A percentile compares a stretch with the other conserved stretches of the same genome.
Evolutionary conservation across 352 stramenopile species (phyloP).

Genomic region (Pythium phragmitis): DNA sequence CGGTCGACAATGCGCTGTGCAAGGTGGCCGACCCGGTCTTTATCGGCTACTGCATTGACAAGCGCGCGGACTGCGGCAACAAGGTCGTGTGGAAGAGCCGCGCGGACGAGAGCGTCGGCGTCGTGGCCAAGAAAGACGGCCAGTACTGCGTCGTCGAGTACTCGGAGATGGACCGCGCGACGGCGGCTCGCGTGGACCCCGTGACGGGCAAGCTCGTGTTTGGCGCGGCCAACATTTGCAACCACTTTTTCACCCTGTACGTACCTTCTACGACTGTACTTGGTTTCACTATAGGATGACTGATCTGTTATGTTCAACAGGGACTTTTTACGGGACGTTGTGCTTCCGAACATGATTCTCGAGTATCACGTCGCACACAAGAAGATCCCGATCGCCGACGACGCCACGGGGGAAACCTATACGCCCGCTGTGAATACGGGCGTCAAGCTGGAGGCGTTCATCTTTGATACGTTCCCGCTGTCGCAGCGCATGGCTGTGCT

Average conservation of each 20-base stretch:
- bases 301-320: slow-evolving; percentile 3
- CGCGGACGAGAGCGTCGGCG: slow-evolving; percentile 92
- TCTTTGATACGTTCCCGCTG: slow-evolving; percentile 98
- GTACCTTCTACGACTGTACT: slow-evolving; percentile 4
- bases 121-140: slow-evolving; percentile 82
- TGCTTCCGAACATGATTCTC: slow-evolving; percentile 73
- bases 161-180: slow-evolving; percentile 90
- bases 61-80: slow-evolving; percentile 94
- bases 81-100: slow-evolving; percentile 95
- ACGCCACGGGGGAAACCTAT: slow-evolving; percentile 63
- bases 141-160: slow-evolving; percentile 97
- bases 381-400: slow-evolving; percentile 94
- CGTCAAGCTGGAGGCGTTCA: slow-evolving; percentile 99
- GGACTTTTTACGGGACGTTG: slow-evolving; percentile 84
- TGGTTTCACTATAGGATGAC: neutral
- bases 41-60: slow-evolving; percentile 94
- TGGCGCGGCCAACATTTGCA: slow-evolving; percentile 98
- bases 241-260: slow-evolving; percentile 86
- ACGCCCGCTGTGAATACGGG: slow-evolving; percentile 89
- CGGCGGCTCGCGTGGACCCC: slow-evolving; percentile 60
- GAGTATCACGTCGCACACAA: slow-evolving; percentile 97
- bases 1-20: slow-evolving; percentile 98
- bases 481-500: slow-evolving; percentile 93
- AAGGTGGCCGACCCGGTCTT: slow-evolving; percentile 95
- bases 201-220: slow-evolving; percentile 89